Evolutionary conservation across 768 basidiomycete genomes (phyloP).

Genomic region (Termitomyces sp.): DNA sequence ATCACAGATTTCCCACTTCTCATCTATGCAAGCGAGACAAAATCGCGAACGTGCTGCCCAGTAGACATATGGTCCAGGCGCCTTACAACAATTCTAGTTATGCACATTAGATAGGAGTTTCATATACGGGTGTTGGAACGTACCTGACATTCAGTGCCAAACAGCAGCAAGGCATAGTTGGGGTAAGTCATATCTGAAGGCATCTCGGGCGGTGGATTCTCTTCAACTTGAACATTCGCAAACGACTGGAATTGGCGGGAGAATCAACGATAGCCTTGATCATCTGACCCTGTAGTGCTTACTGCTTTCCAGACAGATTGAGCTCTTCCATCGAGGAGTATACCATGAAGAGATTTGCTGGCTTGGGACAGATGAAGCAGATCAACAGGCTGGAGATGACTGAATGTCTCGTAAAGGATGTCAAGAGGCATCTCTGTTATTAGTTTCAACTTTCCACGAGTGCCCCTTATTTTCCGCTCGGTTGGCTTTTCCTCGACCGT

Average conservation of each 20-base stretch:
- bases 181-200: constrained; percentile 31
- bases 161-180: constrained; percentile 36
- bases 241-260: constrained; percentile 20
- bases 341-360: constrained; percentile 31
- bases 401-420: constrained; percentile 37
- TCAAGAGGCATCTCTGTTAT: constrained; percentile 35
- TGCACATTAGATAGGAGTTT: background rate
- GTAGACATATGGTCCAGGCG: constrained; percentile 9
- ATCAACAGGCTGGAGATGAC: constrained; percentile 35
- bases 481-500: background rate
- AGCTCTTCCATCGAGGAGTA: constrained; percentile 27
- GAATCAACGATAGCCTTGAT: background rate
- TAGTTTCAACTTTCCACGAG: constrained; percentile 23
- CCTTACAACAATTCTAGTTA: background rate
- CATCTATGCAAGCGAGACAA: constrained; percentile 9
- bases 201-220: constrained; percentile 21
- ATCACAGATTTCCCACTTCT: background rate
- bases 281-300: background rate
- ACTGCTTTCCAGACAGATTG: constrained; percentile 34
- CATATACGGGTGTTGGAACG: constrained; percentile 1
- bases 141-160: constrained; percentile 33
- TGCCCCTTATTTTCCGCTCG: constrained; percentile 18
- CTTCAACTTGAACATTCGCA: constrained; percentile 10
- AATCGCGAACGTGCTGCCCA: constrained; percentile 18
- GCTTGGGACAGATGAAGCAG: constrained; percentile 38